A percentile compares a stretch with the other conserved stretches of the same genome.
These are phyloP conservation scores for Fusarium acutatum DNA, from an alignment of 2,329 filamentous ascomycete genomes.

Conservation along the genomic window DNA sequence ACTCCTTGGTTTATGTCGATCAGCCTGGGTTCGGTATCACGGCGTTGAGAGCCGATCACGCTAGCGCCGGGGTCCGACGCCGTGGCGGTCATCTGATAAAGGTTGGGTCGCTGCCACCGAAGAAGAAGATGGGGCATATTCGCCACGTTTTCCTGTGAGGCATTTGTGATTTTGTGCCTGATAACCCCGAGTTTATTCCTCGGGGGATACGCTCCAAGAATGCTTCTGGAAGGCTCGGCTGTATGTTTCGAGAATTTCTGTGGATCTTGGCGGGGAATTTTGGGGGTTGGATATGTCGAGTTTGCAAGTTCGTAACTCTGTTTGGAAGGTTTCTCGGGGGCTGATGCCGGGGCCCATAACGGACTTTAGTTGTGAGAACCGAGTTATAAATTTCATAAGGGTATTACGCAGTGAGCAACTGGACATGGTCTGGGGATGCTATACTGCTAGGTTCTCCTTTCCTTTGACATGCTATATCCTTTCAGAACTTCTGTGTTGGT, in stretches of 20 bases:
- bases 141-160: neutral
- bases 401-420: neutral
- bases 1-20: constrained; percentile 4
- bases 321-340: neutral
- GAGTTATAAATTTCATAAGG: neutral
- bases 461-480: neutral
- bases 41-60: constrained; percentile 16
- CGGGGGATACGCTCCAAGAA: neutral
- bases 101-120: neutral
- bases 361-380: neutral
- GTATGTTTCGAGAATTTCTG: neutral
- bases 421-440: neutral
- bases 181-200: neutral
- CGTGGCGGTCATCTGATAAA: neutral
- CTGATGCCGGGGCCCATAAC: neutral
- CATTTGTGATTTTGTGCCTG: neutral
- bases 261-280: neutral
- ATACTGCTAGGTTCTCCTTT: neutral
- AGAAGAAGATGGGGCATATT: neutral
- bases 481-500: too few species aligned
- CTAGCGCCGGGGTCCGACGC: neutral
- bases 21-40: constrained; percentile 25
- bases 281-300: neutral
- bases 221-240: constrained; percentile 2
- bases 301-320: neutral